These are phyloP conservation scores for Wickerhamomyces canadensis DNA, from an alignment of 805 yeast genomes.

Conservation along the genomic window DNA sequence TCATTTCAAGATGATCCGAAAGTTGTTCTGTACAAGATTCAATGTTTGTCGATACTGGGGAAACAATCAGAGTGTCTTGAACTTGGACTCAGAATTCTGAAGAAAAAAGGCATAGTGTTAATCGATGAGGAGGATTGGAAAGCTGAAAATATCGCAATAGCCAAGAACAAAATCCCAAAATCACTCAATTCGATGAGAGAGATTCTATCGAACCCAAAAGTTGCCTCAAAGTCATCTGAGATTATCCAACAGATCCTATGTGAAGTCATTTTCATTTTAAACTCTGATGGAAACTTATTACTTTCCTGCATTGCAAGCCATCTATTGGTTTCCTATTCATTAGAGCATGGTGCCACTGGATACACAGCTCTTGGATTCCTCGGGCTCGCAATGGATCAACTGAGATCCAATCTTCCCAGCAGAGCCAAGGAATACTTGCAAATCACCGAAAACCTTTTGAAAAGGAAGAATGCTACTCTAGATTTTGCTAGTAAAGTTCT, in stretches of 20 bases:
- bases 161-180: conserved; percentile 29
- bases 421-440: conserved; percentile 37
- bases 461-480: conserved; percentile 28
- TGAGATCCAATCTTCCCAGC: conserved; percentile 26
- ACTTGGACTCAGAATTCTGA: conserved; percentile 30
- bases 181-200: conserved; percentile 5
- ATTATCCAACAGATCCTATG: conserved; percentile 36
- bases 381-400: conserved; percentile 32
- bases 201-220: conserved; percentile 28
- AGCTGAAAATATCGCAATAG: conserved; percentile 15
- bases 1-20: conserved; percentile 28
- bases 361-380: conserved; percentile 35
- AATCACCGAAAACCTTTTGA: conserved; percentile 34
- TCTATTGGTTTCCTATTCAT: conserved; percentile 30
- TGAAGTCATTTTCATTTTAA: conserved; percentile 32
- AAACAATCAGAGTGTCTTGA: conserved; percentile 8
- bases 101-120: conserved; percentile 31
- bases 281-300: conserved; percentile 22
- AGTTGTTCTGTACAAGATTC: conserved; percentile 32
- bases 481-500: conserved; percentile 34
- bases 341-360: conserved; percentile 35
- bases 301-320: conserved; percentile 29
- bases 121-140: conserved; percentile 25
- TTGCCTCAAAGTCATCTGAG: conserved; percentile 25
- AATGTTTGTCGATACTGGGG: conserved; percentile 19